Evolutionary conservation across 192 early-diverging fungal species (phyloP), one percentile per base, ranked within the genome.

Genomic region (Linnemannia zychae): DNA sequence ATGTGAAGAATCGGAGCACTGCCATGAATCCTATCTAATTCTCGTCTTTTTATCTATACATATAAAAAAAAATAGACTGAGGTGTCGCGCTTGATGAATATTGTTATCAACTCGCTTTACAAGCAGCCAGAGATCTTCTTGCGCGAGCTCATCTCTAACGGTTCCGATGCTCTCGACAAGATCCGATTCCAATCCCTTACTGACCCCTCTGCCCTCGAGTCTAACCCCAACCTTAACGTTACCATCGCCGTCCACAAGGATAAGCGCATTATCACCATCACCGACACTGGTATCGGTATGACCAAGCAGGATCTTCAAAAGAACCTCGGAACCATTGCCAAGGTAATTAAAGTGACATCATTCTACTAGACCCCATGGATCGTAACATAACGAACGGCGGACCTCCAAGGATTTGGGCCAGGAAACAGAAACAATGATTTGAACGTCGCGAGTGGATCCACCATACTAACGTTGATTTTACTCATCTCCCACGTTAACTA

Each of bases 251-350:
- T 95, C 33, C 92, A 99, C 89, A 88, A 91, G 75, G 93, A 93
- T 17, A 77, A 89, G 47, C 94, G 95, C 46, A 91, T 95, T 18
- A 87, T 99, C 53, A 93, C 93, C 9, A 97, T 99, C 71, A 90
- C 90, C 44, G 99, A 99, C 85, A 94, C 97, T 20, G 99, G 99
- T 79, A 92, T 99, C 65, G 99, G 99, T 63, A 99, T 99, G 99
- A 97, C 94, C 69, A 92, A 93, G 50, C 90, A 96, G 46, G 94
- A 98, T 70, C 91, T 99, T 34, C 93, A 94, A 76, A 92, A 95
- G 47, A 98, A 98, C 88, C 90, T 99, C 15, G 99, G 99, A 52
- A 99, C 98, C 7, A 98, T 99, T 89, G 99, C 99, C 40, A 98
- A 98, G 83, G 83, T 85, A 85, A 74, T 31, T 63, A 28, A 44